Evolutionary conservation across 2,329 filamentous ascomycete genomes (phyloP), one percentile per base, ranked within the genome.

Genomic region (Calonectria leucothoes): DNA sequence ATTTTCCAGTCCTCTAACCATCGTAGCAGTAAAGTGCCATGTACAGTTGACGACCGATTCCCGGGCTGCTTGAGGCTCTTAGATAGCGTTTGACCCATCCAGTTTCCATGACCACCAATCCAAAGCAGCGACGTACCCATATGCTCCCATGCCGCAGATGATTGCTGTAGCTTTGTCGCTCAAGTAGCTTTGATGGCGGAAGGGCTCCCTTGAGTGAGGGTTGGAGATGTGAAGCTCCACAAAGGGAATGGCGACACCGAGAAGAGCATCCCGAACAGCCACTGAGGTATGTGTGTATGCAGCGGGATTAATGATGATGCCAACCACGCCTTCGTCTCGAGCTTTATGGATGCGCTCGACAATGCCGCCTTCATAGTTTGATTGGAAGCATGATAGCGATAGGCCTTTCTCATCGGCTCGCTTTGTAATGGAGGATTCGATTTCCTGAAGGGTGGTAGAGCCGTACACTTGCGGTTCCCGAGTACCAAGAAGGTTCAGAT

Each of bases 151-250:
- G 11, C 42, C 42, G 42, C 42, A 45, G 8, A 61, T 69, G 15
- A 68, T 51, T 23, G 72, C 51, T 11, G 61, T 59, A 7, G 70
- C 73, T 31, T 75, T 75, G 70, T 75, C 73, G 15, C 66, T 71
- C 35, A 75, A 75, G 63, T 75, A 75, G 2, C 59, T 67, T 37
- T 75, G 70, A 20, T 75, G 73, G 10, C 73, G 35, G 37, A 61
- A 75, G 8, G 66, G 42, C 23, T 75, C 73, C 42, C 73, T 45
- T 3, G 73, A 63, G 27, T 75, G 73, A 3, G 70, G 68, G 48
- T 75, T 75, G 23, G 73, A 31, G 23, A 75, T 63, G 23, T 75
- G 73, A 27, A 75, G 35, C 67, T 75, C 73, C 33, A 75, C 70
- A 31, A 75, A 73, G 11, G 73, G 73, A 49, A 75, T 69, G 3